phyloP scores from a whole-genome alignment of 257 asterid genomes.

The Fraxinus cuspidata region DNA sequence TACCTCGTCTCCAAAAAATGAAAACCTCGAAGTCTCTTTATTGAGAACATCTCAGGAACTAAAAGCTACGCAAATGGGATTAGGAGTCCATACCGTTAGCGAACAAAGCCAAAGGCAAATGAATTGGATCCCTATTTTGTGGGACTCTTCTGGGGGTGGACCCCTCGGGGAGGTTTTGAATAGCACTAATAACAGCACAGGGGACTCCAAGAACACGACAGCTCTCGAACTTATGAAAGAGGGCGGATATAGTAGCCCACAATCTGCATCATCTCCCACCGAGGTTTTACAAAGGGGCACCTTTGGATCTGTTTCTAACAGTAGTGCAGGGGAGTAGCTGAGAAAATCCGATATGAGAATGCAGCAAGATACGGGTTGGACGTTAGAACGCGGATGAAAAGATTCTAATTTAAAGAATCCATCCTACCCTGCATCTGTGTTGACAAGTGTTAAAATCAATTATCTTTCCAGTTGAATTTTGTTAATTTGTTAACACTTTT shows the following conservation, averaged over 20 bases:
- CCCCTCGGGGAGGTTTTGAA: constrained; percentile 93
- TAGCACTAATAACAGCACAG: constrained; percentile 34
- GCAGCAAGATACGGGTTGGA: constrained; percentile 39
- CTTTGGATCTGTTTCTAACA: constrained; percentile 67
- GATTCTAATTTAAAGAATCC: constrained; percentile 46
- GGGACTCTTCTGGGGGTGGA: constrained; percentile 83
- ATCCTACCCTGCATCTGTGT: constrained; percentile 45
- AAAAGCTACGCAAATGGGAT: constrained; percentile 59
- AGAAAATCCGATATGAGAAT: constrained; percentile 30
- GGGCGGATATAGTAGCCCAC: constrained; percentile 64
- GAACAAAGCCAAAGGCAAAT: constrained; percentile 38
- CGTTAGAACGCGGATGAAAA: constrained; percentile 35
- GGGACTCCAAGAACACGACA: constrained; percentile 38
- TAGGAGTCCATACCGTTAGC: constrained; percentile 46
- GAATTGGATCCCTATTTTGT: constrained; percentile 63
- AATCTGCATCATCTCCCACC: constrained; percentile 67
- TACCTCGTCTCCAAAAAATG: constrained; percentile 50
- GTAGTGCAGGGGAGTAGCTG: constrained; percentile 84
- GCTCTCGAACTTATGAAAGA: constrained; percentile 58
- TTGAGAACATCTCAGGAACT: constrained; percentile 41
- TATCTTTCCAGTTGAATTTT: constrained; percentile 23
- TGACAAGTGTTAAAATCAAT: constrained; percentile 9
- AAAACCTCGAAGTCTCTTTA: constrained; percentile 41
- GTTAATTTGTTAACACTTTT: constrained; percentile 26
- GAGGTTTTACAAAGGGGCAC: constrained; percentile 82